Percentiles rank a stretch among this genome's conserved stretches.
Evolutionary conservation across 1,284 basidiomycete species (phyloP).

Genomic region (Ceratobasidium sp.): DNA sequence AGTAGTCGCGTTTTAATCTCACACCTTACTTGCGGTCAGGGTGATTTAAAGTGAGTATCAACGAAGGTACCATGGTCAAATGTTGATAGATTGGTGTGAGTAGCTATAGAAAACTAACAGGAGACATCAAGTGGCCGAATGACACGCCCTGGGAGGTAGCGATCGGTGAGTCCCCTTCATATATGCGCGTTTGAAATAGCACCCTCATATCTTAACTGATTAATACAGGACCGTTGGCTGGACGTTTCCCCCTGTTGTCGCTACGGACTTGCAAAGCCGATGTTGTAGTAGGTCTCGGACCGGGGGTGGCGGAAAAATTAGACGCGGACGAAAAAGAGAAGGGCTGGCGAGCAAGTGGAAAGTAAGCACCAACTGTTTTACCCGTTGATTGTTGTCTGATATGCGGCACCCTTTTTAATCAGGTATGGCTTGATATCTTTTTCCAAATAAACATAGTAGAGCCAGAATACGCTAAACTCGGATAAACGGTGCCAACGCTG

Average conservation of each 20-base stretch:
- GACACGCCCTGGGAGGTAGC: constrained; percentile 84
- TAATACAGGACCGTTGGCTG: constrained; percentile 77
- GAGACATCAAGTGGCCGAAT: constrained; percentile 90
- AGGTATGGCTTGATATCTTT: constrained; percentile 47
- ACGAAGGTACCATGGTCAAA: neutral
- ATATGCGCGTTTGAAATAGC: constrained; percentile 24
- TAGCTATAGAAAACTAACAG: constrained; percentile 89
- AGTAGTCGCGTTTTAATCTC: neutral
- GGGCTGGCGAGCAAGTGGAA: constrained; percentile 49
- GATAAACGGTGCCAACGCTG: neutral
- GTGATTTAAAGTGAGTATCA: constrained; percentile 83
- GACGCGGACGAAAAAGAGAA: constrained; percentile 64
- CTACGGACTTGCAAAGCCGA: constrained; percentile 97
- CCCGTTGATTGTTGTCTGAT: neutral
- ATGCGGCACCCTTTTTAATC: neutral
- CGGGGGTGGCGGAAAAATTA: constrained; percentile 73
- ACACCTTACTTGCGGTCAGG: constrained; percentile 61
- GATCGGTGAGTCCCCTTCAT: constrained; percentile 69
- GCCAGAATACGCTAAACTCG: neutral
- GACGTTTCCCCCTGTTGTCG: constrained; percentile 84
- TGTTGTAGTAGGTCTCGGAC: constrained; percentile 85
- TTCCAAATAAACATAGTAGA: neutral
- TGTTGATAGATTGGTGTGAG: constrained; percentile 28
- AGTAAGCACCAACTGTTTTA: constrained; percentile 26
- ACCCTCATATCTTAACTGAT: constrained; percentile 20